Percentiles rank a stretch among this genome's conserved stretches.
These are phyloP conservation scores for Wickerhamiella brachini DNA, from an alignment of 805 yeast species.

Conservation along the genomic window DNA sequence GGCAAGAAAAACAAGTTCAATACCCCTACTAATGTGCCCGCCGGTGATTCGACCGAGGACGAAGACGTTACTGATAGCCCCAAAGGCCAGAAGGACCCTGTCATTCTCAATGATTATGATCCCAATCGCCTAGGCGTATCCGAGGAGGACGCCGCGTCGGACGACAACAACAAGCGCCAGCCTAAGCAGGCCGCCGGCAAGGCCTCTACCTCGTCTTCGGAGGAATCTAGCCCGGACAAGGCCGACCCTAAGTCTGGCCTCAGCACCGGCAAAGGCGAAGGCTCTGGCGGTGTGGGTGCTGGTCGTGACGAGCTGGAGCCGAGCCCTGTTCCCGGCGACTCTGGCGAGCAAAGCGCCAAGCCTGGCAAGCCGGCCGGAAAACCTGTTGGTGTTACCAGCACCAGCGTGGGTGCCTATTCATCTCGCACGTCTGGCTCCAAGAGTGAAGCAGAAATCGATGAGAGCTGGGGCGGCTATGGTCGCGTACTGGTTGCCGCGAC, in stretches of 20 bases:
- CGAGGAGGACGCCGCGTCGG: constrained; percentile 13
- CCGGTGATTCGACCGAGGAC: constrained; percentile 6
- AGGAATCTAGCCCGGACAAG: not conserved
- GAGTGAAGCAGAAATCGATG: not conserved
- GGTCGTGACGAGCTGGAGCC: not conserved
- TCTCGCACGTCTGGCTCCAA: not conserved
- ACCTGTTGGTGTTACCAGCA: not conserved
- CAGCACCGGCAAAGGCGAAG: constrained; percentile 5
- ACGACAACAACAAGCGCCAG: not conserved
- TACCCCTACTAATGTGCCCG: constrained; percentile 18
- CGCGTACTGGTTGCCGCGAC: constrained; percentile 61
- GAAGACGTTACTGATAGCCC: constrained; percentile 1
- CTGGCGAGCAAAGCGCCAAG: not conserved
- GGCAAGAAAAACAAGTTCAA: constrained; percentile 11
- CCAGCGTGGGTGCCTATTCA: not conserved
- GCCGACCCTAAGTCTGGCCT: constrained; percentile 6
- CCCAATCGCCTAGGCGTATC: constrained; percentile 24
- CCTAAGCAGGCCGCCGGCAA: constrained; percentile 2
- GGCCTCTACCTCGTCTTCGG: constrained; percentile 1
- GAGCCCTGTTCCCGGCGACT: not conserved
- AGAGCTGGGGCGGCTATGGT: not conserved
- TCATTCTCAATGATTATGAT: constrained; percentile 26
- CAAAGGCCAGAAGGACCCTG: constrained; percentile 11
- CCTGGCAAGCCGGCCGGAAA: not conserved
- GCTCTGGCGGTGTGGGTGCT: constrained; percentile 9